These are phyloP conservation scores for Ottelia alismoides DNA, from an alignment of 106 monocot genomes.

Conservation along the genomic window DNA sequence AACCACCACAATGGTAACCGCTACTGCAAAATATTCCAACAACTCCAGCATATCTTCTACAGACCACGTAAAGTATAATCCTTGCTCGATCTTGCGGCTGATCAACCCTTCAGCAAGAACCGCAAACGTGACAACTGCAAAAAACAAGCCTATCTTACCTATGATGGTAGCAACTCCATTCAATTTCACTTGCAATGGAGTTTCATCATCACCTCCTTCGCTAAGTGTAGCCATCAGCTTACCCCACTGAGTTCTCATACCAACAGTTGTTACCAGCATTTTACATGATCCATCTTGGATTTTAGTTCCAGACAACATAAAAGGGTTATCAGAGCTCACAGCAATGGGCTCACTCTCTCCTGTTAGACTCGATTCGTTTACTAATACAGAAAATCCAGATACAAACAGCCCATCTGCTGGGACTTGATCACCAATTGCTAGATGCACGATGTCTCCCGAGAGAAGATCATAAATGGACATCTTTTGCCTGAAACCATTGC, in stretches of 20 bases:
- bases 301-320: conserved; percentile 69
- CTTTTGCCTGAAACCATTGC: conserved; percentile 56
- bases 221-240: conserved; percentile 64
- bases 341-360: conserved; percentile 63
- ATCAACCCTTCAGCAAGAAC: conserved; percentile 50
- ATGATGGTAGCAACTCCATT: conserved; percentile 75
- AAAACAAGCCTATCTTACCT: conserved; percentile 59
- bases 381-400: conserved; percentile 52
- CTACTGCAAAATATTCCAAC: conserved; percentile 60
- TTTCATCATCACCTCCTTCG: conserved; percentile 74
- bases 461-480: conserved; percentile 62
- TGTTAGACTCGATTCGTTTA: conserved; percentile 71
- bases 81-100: conserved; percentile 32
- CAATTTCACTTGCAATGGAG: conserved; percentile 72
- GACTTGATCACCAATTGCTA: conserved; percentile 66
- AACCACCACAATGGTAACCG: conserved; percentile 77
- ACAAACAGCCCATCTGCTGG: conserved; percentile 73
- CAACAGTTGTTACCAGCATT: conserved; percentile 67
- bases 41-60: conserved; percentile 48
- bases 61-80: conserved; percentile 39
- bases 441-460: conserved; percentile 68
- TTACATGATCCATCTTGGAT: conserved; percentile 77
- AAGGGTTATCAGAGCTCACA: conserved; percentile 52
- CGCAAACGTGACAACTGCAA: conserved; percentile 62
- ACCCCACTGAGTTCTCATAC: conserved; percentile 81